Base-by-base conservation (phyloP, 1,284 basidiomycete species). In the Coniferiporia weirii region DNA sequence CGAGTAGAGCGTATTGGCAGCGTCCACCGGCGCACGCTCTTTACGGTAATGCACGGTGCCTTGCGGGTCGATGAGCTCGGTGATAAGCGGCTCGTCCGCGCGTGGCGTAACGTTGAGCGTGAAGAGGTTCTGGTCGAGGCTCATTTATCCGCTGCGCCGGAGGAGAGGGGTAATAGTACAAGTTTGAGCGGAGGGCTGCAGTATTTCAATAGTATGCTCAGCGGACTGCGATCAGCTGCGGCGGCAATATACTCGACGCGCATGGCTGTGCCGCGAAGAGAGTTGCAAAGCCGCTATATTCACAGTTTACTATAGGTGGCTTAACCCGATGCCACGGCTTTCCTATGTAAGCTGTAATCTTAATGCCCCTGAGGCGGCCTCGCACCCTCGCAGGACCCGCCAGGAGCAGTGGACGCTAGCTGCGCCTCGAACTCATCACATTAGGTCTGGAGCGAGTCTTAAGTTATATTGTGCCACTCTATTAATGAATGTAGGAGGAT, bases 121-220 rank as follows among this genome's bases (percentile, higher is more conserved):
- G 72, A 91, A 92, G 5, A 92, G 75, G 69, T 91, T 91, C 69
- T 88, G 80, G 68, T 90, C 88, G 52, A 91, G 75, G 65, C 85
- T 89, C 88, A 90, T 90, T n/a, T 27, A 27, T 27, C 35, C 27
- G 27, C 27, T 27, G 27, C 27, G 27, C 27, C 27, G 27, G 27
- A n/a, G 27, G 27, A 27, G 27, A 27, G 27, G 27, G 27, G 27
- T 27, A 27, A 27, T 27, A 27, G 5, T 27, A 27, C 27, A 27
- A 5, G 27, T 27, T 27, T 27, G 27, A 27, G 27, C 27, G 5
- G 27, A 27, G 27, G 27, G 27, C 27, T 5, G 27, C 2, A 5
- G 27, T 27, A 27, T 5, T 27, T 27, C 27, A 27, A n/a, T n/a
- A 27, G 27, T 27, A 27, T 27, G 27, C 27, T 27, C 27, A 27